Conservation (phyloP, 169 alveolate species). For the Plasmodium blacklocki region DNA sequence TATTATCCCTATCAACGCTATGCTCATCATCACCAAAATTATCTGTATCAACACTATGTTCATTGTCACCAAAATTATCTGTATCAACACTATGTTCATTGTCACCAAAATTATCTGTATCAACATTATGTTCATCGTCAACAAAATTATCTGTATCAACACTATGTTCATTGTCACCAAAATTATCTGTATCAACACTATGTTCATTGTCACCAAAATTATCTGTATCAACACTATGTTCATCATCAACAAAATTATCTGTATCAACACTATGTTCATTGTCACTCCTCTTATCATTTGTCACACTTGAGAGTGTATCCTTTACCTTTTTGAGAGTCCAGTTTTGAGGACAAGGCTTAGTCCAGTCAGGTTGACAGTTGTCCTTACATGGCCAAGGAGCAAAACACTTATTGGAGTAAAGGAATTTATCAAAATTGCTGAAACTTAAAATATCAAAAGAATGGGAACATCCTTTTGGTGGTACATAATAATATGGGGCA, state of each 20-base stretch:
- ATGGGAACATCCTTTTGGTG: slow-evolving; percentile 78
- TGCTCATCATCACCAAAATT: not conserved
- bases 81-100: not conserved
- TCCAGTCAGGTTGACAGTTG: slow-evolving; percentile 81
- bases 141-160: not conserved
- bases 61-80: not conserved
- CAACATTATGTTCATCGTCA: not conserved
- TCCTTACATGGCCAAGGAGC: slow-evolving; percentile 85
- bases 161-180: not conserved
- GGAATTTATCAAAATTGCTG: slow-evolving; percentile 70
- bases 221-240: not conserved
- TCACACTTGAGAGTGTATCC: not conserved
- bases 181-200: not conserved
- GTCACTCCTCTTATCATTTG: not conserved
- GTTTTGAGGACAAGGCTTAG: slow-evolving; percentile 37
- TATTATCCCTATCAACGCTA: not conserved
- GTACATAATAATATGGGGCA: slow-evolving; percentile 80
- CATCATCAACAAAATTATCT: too few species aligned
- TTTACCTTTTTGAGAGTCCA: slow-evolving; percentile 13
- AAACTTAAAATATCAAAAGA: slow-evolving; percentile 51
- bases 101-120: not conserved
- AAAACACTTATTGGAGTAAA: slow-evolving; percentile 77
- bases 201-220: not conserved
- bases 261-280: not conserved
- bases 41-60: not conserved